Evolutionary conservation across 2,329 filamentous ascomycete genomes (phyloP).

Genomic region (Fusarium protoensiforme): DNA sequence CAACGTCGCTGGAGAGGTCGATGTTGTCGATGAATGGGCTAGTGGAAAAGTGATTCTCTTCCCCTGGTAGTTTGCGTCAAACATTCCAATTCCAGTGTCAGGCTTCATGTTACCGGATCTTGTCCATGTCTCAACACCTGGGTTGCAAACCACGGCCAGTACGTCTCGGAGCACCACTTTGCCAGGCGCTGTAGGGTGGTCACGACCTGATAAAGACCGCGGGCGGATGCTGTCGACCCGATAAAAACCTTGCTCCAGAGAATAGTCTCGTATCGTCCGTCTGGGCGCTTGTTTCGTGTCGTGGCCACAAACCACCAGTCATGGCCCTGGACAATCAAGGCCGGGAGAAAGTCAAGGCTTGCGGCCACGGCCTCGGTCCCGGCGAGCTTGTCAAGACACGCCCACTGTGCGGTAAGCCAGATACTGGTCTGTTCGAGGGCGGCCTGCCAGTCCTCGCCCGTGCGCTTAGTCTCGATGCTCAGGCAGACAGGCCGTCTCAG

Average conservation of each 20-base stretch:
- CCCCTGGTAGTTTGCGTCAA: not conserved
- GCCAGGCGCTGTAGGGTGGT: not conserved
- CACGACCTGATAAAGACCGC: not conserved
- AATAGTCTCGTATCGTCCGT: not conserved
- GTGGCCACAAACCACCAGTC: not conserved
- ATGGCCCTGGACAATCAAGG: not conserved
- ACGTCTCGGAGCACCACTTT: not conserved
- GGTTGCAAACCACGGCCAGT: not conserved
- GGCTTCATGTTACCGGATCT: not conserved
- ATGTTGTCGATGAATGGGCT: too few relatives aligned
- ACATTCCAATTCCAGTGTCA: not conserved
- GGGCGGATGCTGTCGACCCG: not conserved
- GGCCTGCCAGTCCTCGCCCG: not conserved
- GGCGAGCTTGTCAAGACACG: not conserved
- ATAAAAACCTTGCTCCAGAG: not conserved
- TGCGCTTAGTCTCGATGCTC: too few relatives aligned
- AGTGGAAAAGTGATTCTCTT: not conserved
- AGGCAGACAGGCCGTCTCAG: too few relatives aligned
- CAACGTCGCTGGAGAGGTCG: not conserved
- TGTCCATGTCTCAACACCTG: not conserved
- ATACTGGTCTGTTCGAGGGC: not conserved
- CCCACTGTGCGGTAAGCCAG: not conserved
- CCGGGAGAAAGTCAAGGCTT: not conserved
- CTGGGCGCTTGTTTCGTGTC: not conserved
- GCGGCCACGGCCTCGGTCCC: not conserved